These are phyloP conservation scores for Sporothrix dimorphospora DNA, from an alignment of 2,329 filamentous ascomycete species.

Conservation along the genomic window DNA sequence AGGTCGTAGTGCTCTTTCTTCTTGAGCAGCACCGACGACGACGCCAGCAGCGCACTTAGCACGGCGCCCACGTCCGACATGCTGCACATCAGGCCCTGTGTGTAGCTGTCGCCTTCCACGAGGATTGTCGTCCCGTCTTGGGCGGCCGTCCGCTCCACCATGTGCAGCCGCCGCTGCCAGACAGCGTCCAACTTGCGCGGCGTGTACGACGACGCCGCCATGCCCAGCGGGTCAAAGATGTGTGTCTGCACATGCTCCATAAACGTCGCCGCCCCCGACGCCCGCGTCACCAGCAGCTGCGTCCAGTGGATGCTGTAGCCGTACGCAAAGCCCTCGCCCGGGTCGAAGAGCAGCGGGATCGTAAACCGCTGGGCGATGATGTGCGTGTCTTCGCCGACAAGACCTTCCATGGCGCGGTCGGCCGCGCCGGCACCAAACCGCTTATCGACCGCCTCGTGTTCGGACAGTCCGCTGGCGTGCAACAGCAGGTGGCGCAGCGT, in stretches of 20 bases:
- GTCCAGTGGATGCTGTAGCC: constrained; percentile 11
- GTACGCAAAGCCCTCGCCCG: constrained; percentile 5
- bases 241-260: background rate
- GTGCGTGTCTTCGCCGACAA: background rate
- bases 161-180: background rate
- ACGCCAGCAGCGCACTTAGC: background rate
- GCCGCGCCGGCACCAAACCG: background rate
- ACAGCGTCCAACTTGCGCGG: background rate
- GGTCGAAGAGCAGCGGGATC: background rate
- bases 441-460: background rate
- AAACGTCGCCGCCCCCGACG: background rate
- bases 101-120: background rate
- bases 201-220: background rate
- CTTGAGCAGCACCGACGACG: background rate
- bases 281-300: constrained; percentile 5
- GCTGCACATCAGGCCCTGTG: background rate
- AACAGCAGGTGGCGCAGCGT: background rate
- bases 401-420: background rate
- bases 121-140: background rate
- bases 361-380: background rate
- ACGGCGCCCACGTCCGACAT: background rate
- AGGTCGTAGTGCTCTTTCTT: background rate
- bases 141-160: background rate
- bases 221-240: constrained; percentile 5
- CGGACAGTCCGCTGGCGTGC: background rate